Evolutionary conservation across 306 rosid genomes (phyloP).

Genomic region (Lotus japonicus): DNA sequence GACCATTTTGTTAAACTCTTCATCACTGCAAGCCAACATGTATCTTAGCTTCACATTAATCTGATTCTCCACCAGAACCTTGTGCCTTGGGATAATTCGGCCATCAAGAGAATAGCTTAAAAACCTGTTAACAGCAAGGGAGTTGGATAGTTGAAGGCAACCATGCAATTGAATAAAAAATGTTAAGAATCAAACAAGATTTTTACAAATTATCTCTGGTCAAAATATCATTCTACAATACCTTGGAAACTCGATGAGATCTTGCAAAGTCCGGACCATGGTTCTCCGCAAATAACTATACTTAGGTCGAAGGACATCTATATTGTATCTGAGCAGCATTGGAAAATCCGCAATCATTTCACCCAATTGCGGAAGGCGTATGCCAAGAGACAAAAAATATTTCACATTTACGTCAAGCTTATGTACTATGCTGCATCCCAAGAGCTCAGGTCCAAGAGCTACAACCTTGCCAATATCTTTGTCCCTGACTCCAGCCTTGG

Average conservation of each 20-base stretch:
- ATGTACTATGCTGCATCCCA: constrained; percentile 71
- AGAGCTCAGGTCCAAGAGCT: constrained; percentile 88
- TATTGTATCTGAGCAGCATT: constrained; percentile 71
- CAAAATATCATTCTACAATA: constrained; percentile 18
- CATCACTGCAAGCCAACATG: constrained; percentile 74
- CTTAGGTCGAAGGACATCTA: constrained; percentile 76
- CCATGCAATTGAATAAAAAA: neutral
- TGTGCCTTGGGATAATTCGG: constrained; percentile 85
- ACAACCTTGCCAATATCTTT: constrained; percentile 66
- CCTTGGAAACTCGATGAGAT: constrained; percentile 90
- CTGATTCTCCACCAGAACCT: constrained; percentile 66
- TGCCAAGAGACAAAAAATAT: constrained; percentile 81
- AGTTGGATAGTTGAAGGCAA: neutral
- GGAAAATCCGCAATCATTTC: constrained; percentile 91
- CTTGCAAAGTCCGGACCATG: constrained; percentile 78
- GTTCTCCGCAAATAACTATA: constrained; percentile 69
- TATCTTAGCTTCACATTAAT: constrained; percentile 67
- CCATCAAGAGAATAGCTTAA: constrained; percentile 87
- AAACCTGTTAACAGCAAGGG: constrained; percentile 44
- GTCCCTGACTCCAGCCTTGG: constrained; percentile 73
- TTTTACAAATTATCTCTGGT: neutral
- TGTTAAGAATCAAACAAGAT: neutral
- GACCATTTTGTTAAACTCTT: constrained; percentile 68
- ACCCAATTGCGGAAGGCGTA: constrained; percentile 51
- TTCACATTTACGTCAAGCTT: constrained; percentile 78